Percentiles rank a stretch among this genome's conserved stretches.
Evolutionary conservation across 805 yeast genomes (phyloP).

Genomic region (Candida sonorensis): DNA sequence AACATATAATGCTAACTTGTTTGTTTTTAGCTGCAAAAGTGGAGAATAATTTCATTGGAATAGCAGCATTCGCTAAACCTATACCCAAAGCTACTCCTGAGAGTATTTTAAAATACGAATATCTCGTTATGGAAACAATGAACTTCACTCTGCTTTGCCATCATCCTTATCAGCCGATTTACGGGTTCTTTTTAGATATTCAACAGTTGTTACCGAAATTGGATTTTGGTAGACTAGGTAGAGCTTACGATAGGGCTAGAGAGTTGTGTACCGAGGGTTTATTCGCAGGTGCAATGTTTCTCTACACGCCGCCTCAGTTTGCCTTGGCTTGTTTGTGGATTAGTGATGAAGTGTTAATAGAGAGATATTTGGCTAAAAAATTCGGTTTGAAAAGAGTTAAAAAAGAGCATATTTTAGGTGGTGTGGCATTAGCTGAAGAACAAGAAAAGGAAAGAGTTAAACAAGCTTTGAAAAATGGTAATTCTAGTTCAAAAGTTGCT

Average conservation of each 20-base stretch:
- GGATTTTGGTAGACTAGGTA: constrained; percentile 54
- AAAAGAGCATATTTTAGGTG: constrained; percentile 7
- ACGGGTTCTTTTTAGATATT: constrained; percentile 89
- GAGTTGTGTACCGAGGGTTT: constrained; percentile 59
- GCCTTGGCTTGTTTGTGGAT: constrained; percentile 80
- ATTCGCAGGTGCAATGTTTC: constrained; percentile 67
- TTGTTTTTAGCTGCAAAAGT: constrained; percentile 88
- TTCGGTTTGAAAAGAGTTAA: constrained; percentile 32
- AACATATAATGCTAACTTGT: constrained; percentile 70
- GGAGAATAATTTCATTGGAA: constrained; percentile 84
- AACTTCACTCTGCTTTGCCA: constrained; percentile 79
- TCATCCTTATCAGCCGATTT: constrained; percentile 84
- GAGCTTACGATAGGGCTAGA: constrained; percentile 65
- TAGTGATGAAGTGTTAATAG: constrained; percentile 56
- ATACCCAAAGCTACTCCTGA: constrained; percentile 61
- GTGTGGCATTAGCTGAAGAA: constrained; percentile 7
- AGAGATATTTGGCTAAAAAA: constrained; percentile 60
- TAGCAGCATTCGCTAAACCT: constrained; percentile 68
- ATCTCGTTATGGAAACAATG: constrained; percentile 63
- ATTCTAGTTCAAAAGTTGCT: no score
- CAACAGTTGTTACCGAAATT: constrained; percentile 51
- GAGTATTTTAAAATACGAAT: constrained; percentile 73
- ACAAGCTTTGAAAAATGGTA: neutral
- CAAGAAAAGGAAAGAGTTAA: constrained; percentile 5
- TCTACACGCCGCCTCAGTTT: constrained; percentile 90